These are phyloP conservation scores for Lentinula detonsa DNA, from an alignment of 768 basidiomycete genomes.

Conservation along the genomic window DNA sequence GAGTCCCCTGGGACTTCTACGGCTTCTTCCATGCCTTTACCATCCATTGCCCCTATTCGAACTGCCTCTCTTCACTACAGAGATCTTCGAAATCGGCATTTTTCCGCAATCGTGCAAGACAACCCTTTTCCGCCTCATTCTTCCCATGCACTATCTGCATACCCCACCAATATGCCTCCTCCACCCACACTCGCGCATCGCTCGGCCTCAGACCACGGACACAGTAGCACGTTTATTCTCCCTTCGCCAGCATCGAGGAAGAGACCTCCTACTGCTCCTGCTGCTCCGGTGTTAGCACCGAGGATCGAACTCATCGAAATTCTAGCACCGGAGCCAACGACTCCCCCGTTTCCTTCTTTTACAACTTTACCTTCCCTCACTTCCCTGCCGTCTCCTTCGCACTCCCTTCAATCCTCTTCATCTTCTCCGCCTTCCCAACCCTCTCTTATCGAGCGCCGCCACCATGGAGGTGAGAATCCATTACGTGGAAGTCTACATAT, in stretches of 20 bases:
- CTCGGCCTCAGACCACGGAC: conserved; percentile 2
- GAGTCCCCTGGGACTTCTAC: conserved; percentile 57
- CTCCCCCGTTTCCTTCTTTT: conserved; percentile 30
- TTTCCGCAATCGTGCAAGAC: neutral
- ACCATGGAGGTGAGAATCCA: neutral
- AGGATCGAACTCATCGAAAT: conserved; percentile 14
- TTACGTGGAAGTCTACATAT: conserved; percentile 35
- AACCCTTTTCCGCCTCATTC: neutral
- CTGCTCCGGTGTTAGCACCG: neutral
- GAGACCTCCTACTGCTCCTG: neutral
- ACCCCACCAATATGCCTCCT: neutral
- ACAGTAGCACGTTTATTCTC: neutral
- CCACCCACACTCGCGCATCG: conserved; percentile 2
- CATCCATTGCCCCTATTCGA: conserved; percentile 43
- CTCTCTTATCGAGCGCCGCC: neutral
- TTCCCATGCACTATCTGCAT: neutral
- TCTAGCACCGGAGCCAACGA: conserved; percentile 35
- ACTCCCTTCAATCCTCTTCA: neutral
- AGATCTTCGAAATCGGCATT: neutral
- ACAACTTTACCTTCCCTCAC: neutral
- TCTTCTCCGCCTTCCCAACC: neutral
- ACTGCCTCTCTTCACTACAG: conserved; percentile 24
- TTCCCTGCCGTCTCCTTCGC: neutral
- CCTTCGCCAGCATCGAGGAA: neutral
- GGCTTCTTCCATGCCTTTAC: conserved; percentile 53